These are phyloP conservation scores for Phaeophleospora eucalypticola DNA, from an alignment of 2,329 filamentous ascomycete genomes.

Conservation along the genomic window DNA sequence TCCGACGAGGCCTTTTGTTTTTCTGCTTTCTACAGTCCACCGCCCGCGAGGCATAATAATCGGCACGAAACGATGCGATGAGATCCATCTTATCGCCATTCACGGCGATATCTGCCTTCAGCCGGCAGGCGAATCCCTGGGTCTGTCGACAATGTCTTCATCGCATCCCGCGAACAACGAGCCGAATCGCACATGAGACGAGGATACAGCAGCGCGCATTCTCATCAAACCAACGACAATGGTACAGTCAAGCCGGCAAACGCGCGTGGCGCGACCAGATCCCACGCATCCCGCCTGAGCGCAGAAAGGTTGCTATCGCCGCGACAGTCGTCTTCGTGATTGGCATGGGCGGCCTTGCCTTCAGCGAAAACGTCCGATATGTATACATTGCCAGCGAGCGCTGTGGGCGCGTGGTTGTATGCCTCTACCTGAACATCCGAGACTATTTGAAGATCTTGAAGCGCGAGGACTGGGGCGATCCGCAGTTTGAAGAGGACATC, in stretches of 20 bases:
- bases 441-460: constrained; percentile 89
- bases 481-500: constrained; percentile 62
- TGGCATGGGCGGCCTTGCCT: constrained; percentile 43
- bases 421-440: constrained; percentile 77
- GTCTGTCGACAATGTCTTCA: constrained; percentile 24
- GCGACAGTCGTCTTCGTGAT: constrained; percentile 30
- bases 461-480: constrained; percentile 55
- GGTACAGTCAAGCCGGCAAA: constrained; percentile 23
- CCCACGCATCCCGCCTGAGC: constrained; percentile 11
- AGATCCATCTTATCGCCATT: constrained; percentile 17
- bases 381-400: constrained; percentile 71
- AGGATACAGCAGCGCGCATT: constrained; percentile 5
- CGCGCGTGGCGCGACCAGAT: constrained; percentile 29
- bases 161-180: constrained; percentile 2
- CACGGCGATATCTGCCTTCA: constrained; percentile 8
- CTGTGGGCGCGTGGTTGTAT: constrained; percentile 70
- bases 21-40: neutral
- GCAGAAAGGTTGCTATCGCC: constrained; percentile 30
- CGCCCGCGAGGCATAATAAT: neutral
- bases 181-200: constrained; percentile 7
- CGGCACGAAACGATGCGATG: constrained; percentile 22
- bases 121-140: constrained; percentile 13
- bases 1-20: neutral
- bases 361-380: constrained; percentile 67
- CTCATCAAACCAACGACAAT: constrained; percentile 13